Evolutionary conservation across 148 eudicot genomes (phyloP).

Genomic region (Camellia granthamiana): DNA sequence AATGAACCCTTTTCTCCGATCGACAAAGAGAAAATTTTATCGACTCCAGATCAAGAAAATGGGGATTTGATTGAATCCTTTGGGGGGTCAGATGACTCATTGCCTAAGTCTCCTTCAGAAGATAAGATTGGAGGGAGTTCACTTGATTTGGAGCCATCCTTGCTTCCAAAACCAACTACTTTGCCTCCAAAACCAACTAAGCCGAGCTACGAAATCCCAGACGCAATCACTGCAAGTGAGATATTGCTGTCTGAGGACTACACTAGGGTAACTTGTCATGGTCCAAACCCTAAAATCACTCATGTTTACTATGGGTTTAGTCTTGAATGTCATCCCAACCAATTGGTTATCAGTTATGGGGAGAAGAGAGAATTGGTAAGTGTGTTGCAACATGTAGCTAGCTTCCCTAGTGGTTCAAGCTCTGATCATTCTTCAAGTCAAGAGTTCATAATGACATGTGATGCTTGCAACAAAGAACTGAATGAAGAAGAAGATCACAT

Average conservation of each 20-base stretch:
- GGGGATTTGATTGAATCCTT: neutral
- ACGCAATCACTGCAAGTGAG: neutral
- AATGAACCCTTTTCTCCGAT: neutral
- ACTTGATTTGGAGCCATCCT: neutral
- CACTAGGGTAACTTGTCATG: neutral
- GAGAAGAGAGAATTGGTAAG: neutral
- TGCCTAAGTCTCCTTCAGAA: neutral
- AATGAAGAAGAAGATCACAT: neutral
- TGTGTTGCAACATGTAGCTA: neutral
- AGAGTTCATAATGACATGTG: neutral
- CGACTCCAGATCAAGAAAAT: no score
- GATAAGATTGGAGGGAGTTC: neutral
- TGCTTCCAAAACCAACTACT: neutral
- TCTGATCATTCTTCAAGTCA: neutral
- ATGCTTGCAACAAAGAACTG: neutral
- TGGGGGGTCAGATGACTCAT: no score
- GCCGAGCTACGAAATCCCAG: neutral
- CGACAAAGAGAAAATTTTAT: no score
- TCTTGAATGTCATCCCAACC: neutral
- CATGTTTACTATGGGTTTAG: constrained; percentile 2
- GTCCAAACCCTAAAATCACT: constrained; percentile 6
- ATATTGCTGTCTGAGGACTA: constrained; percentile 1
- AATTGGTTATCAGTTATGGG: neutral
- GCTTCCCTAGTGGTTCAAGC: neutral
- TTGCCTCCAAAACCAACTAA: neutral